These are phyloP conservation scores for Crassisporium funariophilum DNA, from an alignment of 768 basidiomycete species.

Conservation along the genomic window DNA sequence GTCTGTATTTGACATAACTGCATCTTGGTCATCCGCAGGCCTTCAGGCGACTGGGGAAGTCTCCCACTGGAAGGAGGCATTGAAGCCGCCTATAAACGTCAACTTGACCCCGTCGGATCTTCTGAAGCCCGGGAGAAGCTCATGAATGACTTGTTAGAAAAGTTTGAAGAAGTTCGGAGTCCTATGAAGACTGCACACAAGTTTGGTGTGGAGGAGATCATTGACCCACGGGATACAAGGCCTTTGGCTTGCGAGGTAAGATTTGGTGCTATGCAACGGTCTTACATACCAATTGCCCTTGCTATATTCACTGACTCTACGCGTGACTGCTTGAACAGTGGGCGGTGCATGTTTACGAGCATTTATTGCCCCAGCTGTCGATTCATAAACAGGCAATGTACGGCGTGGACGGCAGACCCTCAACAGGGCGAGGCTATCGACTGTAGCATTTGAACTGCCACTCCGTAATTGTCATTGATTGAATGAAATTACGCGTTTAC, in stretches of 20 bases:
- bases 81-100: conserved; percentile 44
- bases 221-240: conserved; percentile 42
- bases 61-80: conserved; percentile 44
- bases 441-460: conserved; percentile 12
- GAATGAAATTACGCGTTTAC: too few species aligned
- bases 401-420: conserved; percentile 31
- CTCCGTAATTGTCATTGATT: too few species aligned
- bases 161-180: conserved; percentile 40
- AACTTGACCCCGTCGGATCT: conserved; percentile 31
- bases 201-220: conserved; percentile 44
- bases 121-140: conserved; percentile 35
- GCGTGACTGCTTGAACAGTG: too few species aligned
- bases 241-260: conserved; percentile 39
- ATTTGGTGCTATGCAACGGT: not conserved
- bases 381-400: conserved; percentile 27
- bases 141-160: conserved; percentile 33
- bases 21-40: conserved; percentile 27
- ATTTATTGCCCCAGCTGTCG: conserved; percentile 36
- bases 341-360: conserved; percentile 34
- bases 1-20: not conserved
- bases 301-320: too few species aligned
- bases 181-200: conserved; percentile 40
- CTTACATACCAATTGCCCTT: not conserved
- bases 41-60: conserved; percentile 45
- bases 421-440: conserved; percentile 31